Evolutionary conservation across 371 early-diverging fungal genomes (phyloP), one percentile per base, ranked within the genome.

Genomic region (Mortierella sp.): DNA sequence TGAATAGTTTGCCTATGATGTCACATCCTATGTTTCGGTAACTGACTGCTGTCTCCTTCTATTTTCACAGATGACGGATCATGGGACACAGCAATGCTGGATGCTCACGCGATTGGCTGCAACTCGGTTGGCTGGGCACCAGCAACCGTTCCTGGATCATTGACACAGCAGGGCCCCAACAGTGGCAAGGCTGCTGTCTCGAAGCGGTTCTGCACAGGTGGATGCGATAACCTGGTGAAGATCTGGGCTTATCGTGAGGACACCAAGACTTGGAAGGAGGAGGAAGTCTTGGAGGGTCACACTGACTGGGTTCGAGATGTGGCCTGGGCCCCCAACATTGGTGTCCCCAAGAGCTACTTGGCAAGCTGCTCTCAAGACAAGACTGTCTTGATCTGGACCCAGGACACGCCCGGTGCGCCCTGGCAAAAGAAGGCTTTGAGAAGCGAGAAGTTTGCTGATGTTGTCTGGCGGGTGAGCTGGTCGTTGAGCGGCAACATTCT

Each of bases 231-330:
- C 84, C 64, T 92, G 66, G 90, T 98, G 80, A 99, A 97, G 84
- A 92, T 98, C 60, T 98, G 98, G 98, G 87, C 86, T 64, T 96
- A 83, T 79, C 86, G 91, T 43, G 94, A 95, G 57, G 94, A 94
- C 43, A 79, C 84, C 25, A 90, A 91, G 73, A 81, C 85, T 2
- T 94, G 92, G 89, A 90, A 89, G 87, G 92, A 85, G 65, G 95
- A 95, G 63, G 88, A 89, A 16, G 87, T 87, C 9, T 88, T 99
- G 52, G 94, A 94, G 60, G 97, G 95, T 0, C 99, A 99, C 82
- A 87, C 91, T 21, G 98, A 99, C 82, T 99, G 99, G 99, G 98
- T 99, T n/a, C 90, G 99, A 21, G 99, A 98, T 83, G 95, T 99
- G 53, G 93, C 97, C 21, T 99, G 94, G 88, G 98, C 98, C 30